phyloP scores from a whole-genome alignment of 2,329 filamentous ascomycete genomes.

The Alternaria sp. region DNA sequence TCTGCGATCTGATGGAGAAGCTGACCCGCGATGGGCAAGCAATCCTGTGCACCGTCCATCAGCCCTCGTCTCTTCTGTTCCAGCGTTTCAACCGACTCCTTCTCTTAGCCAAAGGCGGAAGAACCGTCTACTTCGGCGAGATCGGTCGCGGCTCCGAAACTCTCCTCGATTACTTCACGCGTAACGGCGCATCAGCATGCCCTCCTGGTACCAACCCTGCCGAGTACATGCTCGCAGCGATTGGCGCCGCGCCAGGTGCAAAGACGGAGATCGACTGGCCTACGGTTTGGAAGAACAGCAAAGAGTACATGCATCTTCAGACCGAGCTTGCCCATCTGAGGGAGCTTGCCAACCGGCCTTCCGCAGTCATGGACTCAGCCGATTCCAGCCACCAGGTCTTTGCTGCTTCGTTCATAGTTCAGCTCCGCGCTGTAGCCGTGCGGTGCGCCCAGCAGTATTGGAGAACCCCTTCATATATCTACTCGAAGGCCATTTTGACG shows the following conservation, averaged over 20 bases:
- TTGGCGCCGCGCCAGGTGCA: conserved; percentile 39
- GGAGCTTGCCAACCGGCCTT: conserved; percentile 38
- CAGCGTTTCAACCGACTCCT: conserved; percentile 82
- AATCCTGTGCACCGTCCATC: conserved; percentile 91
- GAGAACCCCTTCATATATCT: conserved; percentile 54
- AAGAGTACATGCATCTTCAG: conserved; percentile 35
- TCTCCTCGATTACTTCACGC: conserved; percentile 75
- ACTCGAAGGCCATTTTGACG: conserved; percentile 39
- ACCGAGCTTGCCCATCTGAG: conserved; percentile 50
- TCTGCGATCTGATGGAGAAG: conserved; percentile 82
- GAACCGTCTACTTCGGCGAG: conserved; percentile 78
- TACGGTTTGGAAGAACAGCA: conserved; percentile 46
- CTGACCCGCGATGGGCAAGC: conserved; percentile 78
- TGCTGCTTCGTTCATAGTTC: conserved; percentile 48
- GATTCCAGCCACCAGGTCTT: conserved; percentile 57
- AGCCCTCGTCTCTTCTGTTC: conserved; percentile 89
- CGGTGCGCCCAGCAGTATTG: conserved; percentile 56
- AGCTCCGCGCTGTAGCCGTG: conserved; percentile 45
- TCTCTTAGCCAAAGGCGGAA: conserved; percentile 74
- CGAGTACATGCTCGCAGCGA: conserved; percentile 72
- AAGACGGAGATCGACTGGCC: conserved; percentile 49
- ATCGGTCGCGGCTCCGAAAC: conserved; percentile 71
- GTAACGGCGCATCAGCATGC: conserved; percentile 69
- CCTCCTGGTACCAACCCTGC: conserved; percentile 73
- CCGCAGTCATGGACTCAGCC: conserved; percentile 38